Evolutionary conservation across 768 basidiomycete genomes (phyloP).

Genomic region (Rhodotorula diobovata): DNA sequence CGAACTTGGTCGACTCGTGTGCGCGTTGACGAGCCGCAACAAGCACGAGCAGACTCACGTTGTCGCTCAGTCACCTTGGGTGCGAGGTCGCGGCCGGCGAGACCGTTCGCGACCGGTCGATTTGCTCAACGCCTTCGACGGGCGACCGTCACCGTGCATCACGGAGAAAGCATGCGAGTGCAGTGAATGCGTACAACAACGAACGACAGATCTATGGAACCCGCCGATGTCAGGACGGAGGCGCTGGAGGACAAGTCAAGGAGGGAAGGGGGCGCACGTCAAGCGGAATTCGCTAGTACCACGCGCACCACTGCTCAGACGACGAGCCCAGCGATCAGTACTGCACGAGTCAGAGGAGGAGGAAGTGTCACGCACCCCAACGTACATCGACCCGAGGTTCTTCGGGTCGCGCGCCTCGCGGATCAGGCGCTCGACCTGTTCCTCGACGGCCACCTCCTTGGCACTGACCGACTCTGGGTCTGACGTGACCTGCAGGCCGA

Average conservation of each 20-base stretch:
- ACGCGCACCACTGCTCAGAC: slow-evolving; percentile 15
- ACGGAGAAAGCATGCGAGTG: too few relatives aligned
- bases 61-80: too few relatives aligned
- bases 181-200: too few relatives aligned
- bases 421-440: slow-evolving; percentile 85
- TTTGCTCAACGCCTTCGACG: too few relatives aligned
- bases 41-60: too few relatives aligned
- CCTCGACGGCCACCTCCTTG: slow-evolving; percentile 67
- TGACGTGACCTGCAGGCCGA: slow-evolving; percentile 46
- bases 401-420: slow-evolving; percentile 71
- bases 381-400: slow-evolving; percentile 84
- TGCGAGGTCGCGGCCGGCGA: too few relatives aligned
- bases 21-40: too few relatives aligned
- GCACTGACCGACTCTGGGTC: slow-evolving; percentile 48
- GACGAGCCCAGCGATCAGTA: neutral
- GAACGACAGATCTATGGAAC: too few relatives aligned
- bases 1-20: too few relatives aligned
- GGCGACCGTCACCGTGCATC: too few relatives aligned
- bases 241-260: neutral
- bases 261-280: neutral
- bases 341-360: slow-evolving; percentile 55
- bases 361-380: slow-evolving; percentile 61
- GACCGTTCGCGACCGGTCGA: too few relatives aligned
- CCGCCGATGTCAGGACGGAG: too few relatives aligned
- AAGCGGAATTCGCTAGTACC: slow-evolving; percentile 5